Base-by-base conservation (phyloP, 2,329 filamentous ascomycete species). In the Fusarium luffae region DNA sequence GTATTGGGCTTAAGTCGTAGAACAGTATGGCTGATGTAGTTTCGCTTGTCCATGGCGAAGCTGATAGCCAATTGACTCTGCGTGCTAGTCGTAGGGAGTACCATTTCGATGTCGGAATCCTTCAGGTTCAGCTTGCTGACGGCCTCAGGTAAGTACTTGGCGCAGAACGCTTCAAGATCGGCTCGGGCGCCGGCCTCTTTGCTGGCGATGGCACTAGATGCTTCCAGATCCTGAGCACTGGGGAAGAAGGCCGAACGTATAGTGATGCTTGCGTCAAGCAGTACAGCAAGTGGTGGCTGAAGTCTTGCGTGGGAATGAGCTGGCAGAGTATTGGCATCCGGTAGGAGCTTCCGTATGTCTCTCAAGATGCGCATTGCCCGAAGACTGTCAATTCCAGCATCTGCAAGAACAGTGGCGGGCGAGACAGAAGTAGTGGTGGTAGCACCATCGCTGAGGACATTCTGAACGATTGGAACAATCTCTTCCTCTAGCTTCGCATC, bases 1-100 rank as follows among this genome's bases (percentile, higher is more conserved):
- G 51, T 25, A 1, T 40, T 19, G 0, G 65, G 3, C 12, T 21
- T 46, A 11, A 68, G 40, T 4, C 18, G 48, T 1, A 68, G 21
- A 0, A 19, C 50, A 1, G 66, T 55, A 27, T 69, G 66, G 6
- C 59, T 66, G 13, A 69, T 55, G 21, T 68, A 68, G 2, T 65
- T 68, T 0, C 54, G 59, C 13, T 52, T 65, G 9, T 60, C 66
- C 49, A 68, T 69, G 1, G 44, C 52, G 2, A 68, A 65, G 8
- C 66, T 68, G 7, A 69, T 34, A 2, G 65, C 54, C 6, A 68
- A 13, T 4, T 68, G 66, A 2, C 59, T 66, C n/a, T 68, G 66
- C 0, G 66, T 68, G 3, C 49, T 66, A 5, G 59, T 69, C 2
- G 66, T 18, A 1, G 66, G 66, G 0, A 68, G 11, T 2, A 69